Evolutionary conservation across 31 red algal genomes (phyloP).

Genomic region (Odonthalia washingtoniensis): DNA sequence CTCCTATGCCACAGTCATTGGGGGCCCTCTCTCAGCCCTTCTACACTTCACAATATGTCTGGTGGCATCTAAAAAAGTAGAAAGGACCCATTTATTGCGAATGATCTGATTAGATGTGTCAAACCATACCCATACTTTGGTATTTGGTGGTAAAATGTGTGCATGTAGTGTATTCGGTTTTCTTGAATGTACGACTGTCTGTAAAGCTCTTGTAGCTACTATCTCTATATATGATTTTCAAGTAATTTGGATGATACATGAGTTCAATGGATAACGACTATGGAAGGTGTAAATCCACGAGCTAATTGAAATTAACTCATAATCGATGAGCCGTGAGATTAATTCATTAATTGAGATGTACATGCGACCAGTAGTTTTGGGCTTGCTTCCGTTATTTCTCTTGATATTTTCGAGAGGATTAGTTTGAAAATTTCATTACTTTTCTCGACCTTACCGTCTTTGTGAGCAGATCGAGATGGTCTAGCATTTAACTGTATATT

Average conservation of each 20-base stretch:
- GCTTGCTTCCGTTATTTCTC: neutral
- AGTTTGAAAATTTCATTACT: neutral
- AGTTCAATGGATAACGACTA: neutral
- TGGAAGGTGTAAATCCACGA: neutral
- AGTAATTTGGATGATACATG: neutral
- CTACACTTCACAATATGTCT: neutral
- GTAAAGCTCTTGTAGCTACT: neutral
- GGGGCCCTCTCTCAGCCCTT: neutral
- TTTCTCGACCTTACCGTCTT: slow-evolving; percentile 5
- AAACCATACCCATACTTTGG: slow-evolving; percentile 6
- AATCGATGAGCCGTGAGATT: neutral
- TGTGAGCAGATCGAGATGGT: neutral
- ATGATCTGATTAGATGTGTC: neutral
- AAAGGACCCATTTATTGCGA: neutral
- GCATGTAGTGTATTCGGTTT: neutral
- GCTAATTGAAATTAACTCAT: slow-evolving; percentile 21
- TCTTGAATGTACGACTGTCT: neutral
- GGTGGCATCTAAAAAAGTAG: neutral
- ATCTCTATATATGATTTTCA: neutral
- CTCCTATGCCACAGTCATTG: slow-evolving; percentile 5
- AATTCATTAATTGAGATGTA: neutral
- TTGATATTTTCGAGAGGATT: neutral
- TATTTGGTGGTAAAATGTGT: neutral
- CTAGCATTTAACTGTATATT: neutral
- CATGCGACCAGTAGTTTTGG: neutral